Evolutionary conservation across 257 asterid genomes (phyloP).

Genomic region (Solanum paucissectum): DNA sequence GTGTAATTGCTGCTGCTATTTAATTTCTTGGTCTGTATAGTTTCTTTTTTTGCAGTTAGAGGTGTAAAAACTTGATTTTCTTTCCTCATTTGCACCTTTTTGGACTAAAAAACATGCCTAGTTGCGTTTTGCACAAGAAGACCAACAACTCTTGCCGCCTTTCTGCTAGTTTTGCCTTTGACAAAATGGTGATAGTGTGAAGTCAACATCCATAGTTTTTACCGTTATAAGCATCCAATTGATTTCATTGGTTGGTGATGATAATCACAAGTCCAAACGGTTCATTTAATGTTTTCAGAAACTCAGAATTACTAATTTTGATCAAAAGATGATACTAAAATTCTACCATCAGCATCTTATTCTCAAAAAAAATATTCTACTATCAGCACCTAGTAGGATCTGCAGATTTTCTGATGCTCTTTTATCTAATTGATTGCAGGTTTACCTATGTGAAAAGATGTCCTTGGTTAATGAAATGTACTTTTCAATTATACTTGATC

Average conservation of each 20-base stretch:
- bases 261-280: background rate
- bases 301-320: background rate
- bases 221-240: background rate
- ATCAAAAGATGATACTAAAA: background rate
- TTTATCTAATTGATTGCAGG: constrained; percentile 30
- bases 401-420: background rate
- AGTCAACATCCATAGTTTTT: background rate
- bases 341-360: background rate
- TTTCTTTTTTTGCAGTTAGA: background rate
- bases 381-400: background rate
- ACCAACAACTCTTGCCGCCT: background rate
- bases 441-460: constrained; percentile 83
- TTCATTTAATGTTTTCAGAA: background rate
- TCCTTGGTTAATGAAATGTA: constrained; percentile 99
- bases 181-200: background rate
- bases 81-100: background rate
- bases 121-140: background rate
- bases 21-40: background rate
- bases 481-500: constrained; percentile 96
- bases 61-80: background rate
- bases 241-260: background rate
- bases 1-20: background rate
- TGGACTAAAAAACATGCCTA: background rate
- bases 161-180: background rate
- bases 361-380: background rate